Percentiles rank a stretch among this genome's conserved stretches.
These are phyloP conservation scores for Striga hermonthica DNA, from an alignment of 305 asterid genomes.

Conservation along the genomic window DNA sequence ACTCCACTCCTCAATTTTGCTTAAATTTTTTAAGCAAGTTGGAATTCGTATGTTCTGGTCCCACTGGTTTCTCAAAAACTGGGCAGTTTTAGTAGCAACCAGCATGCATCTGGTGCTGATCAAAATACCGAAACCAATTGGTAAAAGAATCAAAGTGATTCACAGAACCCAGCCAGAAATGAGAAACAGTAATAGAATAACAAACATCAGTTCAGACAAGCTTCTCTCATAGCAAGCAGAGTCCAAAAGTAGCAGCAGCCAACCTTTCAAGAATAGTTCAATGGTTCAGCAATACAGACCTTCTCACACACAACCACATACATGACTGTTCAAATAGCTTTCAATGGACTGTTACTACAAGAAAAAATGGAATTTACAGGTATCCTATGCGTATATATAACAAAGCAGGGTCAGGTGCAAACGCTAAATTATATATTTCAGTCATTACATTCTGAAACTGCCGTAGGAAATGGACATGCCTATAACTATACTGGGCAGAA, in stretches of 20 bases:
- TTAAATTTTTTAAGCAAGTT: constrained; percentile 1
- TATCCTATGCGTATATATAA: constrained; percentile 8
- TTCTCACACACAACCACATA: constrained; percentile 5
- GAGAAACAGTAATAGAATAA: not conserved
- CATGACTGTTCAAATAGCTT: constrained; percentile 18
- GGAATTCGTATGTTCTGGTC: constrained; percentile 16
- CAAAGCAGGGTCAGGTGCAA: constrained; percentile 7
- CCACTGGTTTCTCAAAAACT: constrained; percentile 20
- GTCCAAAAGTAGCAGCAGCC: not conserved
- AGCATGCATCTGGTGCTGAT: constrained; percentile 17
- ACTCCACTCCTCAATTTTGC: constrained; percentile 22
- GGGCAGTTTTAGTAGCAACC: constrained; percentile 7
- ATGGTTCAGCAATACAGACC: constrained; percentile 7
- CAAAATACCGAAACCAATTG: not conserved
- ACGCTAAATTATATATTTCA: constrained; percentile 9
- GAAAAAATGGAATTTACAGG: not conserved
- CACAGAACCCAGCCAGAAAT: constrained; percentile 8
- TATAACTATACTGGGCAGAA: constrained; percentile 32
- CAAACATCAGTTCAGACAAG: constrained; percentile 13
- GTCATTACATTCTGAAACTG: constrained; percentile 23
- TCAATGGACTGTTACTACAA: not conserved
- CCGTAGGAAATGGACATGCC: constrained; percentile 13
- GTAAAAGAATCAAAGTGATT: constrained; percentile 2
- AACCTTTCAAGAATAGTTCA: not conserved
- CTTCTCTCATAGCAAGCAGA: constrained; percentile 10